Conservation (phyloP, 345 rosid species). For the Kernera saxatilis region DNA sequence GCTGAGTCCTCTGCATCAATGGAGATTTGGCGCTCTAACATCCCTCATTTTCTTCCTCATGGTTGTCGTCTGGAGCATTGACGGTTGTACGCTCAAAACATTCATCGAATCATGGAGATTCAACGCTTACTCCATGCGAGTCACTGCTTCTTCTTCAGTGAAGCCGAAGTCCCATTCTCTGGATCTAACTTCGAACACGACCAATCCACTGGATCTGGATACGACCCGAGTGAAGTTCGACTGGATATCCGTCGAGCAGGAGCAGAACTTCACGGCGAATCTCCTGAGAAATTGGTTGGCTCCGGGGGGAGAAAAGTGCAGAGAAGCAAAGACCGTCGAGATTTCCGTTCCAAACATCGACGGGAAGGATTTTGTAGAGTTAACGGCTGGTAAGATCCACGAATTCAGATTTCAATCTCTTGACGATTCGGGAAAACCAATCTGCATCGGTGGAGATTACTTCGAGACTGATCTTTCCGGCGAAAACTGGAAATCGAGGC, state of each 20-base stretch:
- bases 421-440: constrained; percentile 46
- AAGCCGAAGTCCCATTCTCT: not conserved
- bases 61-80: constrained; percentile 67
- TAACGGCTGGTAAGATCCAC: constrained; percentile 56
- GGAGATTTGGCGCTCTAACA: constrained; percentile 55
- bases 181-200: not conserved
- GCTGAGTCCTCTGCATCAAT: constrained; percentile 43
- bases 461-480: constrained; percentile 88
- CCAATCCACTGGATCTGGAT: not conserved
- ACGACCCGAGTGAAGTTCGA: not conserved
- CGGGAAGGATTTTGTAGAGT: constrained; percentile 37
- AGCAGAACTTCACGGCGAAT: constrained; percentile 39
- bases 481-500: constrained; percentile 78
- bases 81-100: constrained; percentile 44
- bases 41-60: constrained; percentile 48
- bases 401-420: constrained; percentile 54
- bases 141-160: not conserved
- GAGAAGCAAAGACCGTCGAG: constrained; percentile 45
- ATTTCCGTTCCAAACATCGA: constrained; percentile 58
- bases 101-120: constrained; percentile 54
- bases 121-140: constrained; percentile 29
- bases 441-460: constrained; percentile 79
- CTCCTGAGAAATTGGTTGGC: constrained; percentile 54
- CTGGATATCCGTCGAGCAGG: constrained; percentile 55
- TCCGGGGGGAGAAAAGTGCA: constrained; percentile 63